These are phyloP conservation scores for Eudorina sp. DNA, from an alignment of 139 green algal species.

Conservation along the genomic window DNA sequence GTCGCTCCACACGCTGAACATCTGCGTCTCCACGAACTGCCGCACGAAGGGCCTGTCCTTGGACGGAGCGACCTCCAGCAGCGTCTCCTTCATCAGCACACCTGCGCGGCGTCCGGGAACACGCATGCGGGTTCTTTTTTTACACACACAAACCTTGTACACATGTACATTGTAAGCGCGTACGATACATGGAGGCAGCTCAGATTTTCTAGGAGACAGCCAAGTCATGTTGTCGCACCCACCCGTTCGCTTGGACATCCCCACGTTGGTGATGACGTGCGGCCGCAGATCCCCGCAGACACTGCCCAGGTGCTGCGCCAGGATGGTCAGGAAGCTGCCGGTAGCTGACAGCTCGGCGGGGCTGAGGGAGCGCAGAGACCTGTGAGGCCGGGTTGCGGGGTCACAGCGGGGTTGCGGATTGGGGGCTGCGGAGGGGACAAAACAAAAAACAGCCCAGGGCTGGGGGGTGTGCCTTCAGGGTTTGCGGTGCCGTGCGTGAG, in stretches of 20 bases:
- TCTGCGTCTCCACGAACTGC: constrained; percentile 88
- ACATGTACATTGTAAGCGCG: too few species aligned
- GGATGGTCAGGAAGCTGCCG: constrained; percentile 55
- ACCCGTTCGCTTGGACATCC: constrained; percentile 53
- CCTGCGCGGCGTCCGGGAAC: not conserved
- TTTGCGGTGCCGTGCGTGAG: too few species aligned
- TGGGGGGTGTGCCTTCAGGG: too few species aligned
- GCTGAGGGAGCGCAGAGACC: constrained; percentile 61
- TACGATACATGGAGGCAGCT: too few species aligned
- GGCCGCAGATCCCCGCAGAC: constrained; percentile 79
- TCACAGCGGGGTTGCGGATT: too few species aligned
- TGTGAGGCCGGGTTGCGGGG: not conserved
- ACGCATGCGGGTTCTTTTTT: too few species aligned
- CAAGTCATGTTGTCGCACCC: too few species aligned
- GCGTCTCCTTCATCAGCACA: constrained; percentile 64
- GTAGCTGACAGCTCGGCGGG: constrained; percentile 59
- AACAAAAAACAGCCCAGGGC: too few species aligned
- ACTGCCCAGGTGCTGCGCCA: not conserved
- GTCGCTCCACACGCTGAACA: constrained; percentile 89
- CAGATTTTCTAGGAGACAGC: too few species aligned
- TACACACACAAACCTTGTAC: too few species aligned
- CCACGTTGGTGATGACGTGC: constrained; percentile 92
- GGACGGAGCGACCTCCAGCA: constrained; percentile 20
- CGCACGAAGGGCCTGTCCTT: constrained; percentile 79
- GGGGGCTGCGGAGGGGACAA: too few species aligned